A percentile compares a stretch with the other conserved stretches of the same genome.
Evolutionary conservation across 1,139 yeast genomes (phyloP).

Genomic region (Hyphopichia buzzinii): DNA sequence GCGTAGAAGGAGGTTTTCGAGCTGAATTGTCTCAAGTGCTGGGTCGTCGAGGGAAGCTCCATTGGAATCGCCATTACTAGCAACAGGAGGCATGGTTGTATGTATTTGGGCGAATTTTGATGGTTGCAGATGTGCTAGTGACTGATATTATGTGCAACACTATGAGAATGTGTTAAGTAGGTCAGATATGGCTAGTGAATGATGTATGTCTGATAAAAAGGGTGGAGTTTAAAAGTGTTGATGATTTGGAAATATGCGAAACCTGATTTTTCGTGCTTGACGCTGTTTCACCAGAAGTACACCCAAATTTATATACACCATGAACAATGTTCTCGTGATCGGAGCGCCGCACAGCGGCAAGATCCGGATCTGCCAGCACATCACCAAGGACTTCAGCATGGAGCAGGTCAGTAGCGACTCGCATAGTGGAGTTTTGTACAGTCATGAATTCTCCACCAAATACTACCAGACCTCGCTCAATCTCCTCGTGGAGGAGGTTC

Average conservation of each 20-base stretch:
- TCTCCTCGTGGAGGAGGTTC: slow-evolving; percentile 40
- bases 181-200: too few relatives aligned
- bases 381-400: slow-evolving; percentile 13
- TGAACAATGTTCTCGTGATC: slow-evolving; percentile 34
- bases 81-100: neutral
- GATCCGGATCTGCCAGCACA: slow-evolving; percentile 23
- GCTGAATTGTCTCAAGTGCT: slow-evolving; percentile 28
- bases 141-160: too few relatives aligned
- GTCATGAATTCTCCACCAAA: slow-evolving; percentile 27
- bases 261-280: too few relatives aligned
- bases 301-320: too few relatives aligned
- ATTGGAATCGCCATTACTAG: neutral
- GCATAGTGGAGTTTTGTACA: slow-evolving; percentile 40
- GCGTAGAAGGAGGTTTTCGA: slow-evolving; percentile 40
- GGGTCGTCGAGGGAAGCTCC: neutral
- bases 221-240: too few relatives aligned
- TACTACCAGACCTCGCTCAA: slow-evolving; percentile 31
- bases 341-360: slow-evolving; percentile 43
- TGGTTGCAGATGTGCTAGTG: too few relatives aligned
- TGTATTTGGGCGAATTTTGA: too few relatives aligned
- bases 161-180: too few relatives aligned
- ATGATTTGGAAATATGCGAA: too few relatives aligned
- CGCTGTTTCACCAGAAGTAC: too few relatives aligned
- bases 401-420: slow-evolving; percentile 13
- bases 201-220: too few relatives aligned